These are phyloP conservation scores for Kalanchoe fedtschenkoi DNA, from an alignment of 164 flowering plant species.

Conservation along the genomic window DNA sequence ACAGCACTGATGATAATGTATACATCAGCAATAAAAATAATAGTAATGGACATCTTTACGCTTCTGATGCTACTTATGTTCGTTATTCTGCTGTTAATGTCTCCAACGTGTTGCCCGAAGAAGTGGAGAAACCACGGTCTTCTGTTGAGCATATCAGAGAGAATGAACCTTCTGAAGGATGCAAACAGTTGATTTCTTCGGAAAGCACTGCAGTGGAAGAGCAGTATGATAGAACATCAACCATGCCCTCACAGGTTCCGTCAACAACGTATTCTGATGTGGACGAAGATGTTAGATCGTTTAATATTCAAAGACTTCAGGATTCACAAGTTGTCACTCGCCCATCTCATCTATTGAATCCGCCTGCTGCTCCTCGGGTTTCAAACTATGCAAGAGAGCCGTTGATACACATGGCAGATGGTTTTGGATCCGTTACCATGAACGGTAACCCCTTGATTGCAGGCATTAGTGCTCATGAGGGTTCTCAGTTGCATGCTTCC, in stretches of 20 bases:
- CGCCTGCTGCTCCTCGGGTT: constrained; percentile 10
- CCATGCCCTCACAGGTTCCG: constrained; percentile 9
- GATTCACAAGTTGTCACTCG: neutral
- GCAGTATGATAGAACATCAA: constrained; percentile 17
- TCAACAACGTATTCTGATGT: constrained; percentile 16
- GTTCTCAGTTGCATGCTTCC: constrained; percentile 14
- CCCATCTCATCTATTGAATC: constrained; percentile 12
- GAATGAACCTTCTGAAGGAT: neutral
- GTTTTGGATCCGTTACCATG: constrained; percentile 6
- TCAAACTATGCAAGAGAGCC: constrained; percentile 16
- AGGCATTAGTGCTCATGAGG: constrained; percentile 16
- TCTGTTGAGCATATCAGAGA: neutral
- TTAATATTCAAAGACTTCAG: constrained; percentile 21
- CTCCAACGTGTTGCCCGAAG: neutral
- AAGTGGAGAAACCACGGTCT: neutral
- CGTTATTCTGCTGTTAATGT: constrained; percentile 10
- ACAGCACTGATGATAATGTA: constrained; percentile 20
- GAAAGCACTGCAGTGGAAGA: constrained; percentile 9
- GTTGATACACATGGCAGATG: constrained; percentile 17
- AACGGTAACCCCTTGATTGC: constrained; percentile 16
- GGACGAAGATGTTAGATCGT: constrained; percentile 38
- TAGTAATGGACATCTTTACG: constrained; percentile 15
- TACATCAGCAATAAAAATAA: constrained; percentile 17
- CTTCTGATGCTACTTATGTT: constrained; percentile 1
- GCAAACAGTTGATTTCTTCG: neutral